phyloP scores from a whole-genome alignment of 495 filamentous ascomycete genomes.

The Neurospora discreta region DNA sequence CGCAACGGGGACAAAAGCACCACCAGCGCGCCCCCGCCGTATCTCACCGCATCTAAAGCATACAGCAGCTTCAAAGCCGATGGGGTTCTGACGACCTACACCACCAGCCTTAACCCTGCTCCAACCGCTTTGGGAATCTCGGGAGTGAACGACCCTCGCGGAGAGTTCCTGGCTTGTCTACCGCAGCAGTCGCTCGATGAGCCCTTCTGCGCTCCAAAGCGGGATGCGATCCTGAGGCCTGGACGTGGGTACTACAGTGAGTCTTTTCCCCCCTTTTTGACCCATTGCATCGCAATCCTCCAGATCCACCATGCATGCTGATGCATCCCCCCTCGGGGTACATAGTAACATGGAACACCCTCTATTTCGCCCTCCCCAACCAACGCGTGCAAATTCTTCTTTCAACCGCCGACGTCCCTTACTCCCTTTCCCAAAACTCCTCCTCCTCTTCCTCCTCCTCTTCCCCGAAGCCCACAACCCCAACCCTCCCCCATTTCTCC shows the following conservation, averaged over 20 bases:
- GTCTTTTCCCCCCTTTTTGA: neutral
- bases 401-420: conserved; percentile 3
- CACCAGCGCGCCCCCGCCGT: conserved; percentile 9
- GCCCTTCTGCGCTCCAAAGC: conserved; percentile 20
- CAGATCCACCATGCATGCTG: neutral
- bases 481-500: conserved; percentile 15
- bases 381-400: neutral
- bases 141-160: conserved; percentile 1
- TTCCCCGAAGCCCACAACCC: conserved; percentile 4
- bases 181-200: conserved; percentile 7
- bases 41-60: conserved; percentile 8
- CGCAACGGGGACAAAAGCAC: conserved; percentile 15
- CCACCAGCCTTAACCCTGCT: conserved; percentile 19
- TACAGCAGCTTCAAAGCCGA: conserved; percentile 16
- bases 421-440: neutral
- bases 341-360: conserved; percentile 18
- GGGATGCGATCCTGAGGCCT: conserved; percentile 10
- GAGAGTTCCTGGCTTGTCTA: conserved; percentile 19
- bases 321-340: neutral
- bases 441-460: conserved; percentile 3
- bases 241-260: conserved; percentile 22
- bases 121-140: conserved; percentile 11
- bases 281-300: neutral
- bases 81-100: conserved; percentile 10
- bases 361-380: conserved; percentile 8